Evolutionary conservation across 2,329 filamentous ascomycete genomes (phyloP), one percentile per base, ranked within the genome.

Genomic region (Fusarium sp.): DNA sequence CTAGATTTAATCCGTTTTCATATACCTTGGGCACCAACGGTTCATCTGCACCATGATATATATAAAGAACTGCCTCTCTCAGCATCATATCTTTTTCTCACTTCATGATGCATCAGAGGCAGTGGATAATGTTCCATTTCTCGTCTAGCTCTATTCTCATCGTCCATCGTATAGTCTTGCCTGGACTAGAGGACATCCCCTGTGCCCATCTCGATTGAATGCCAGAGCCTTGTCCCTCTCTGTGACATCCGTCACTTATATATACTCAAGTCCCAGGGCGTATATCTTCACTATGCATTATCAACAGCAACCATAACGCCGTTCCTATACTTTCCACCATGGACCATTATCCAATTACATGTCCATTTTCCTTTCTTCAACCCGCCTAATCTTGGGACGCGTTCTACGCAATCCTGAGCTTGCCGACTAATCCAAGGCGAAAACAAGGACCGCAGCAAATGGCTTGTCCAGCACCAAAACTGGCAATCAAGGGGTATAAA

Each of bases 71-170:
- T 11, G 2, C 29, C 5, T 31, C 4, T 25, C 8, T 25, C 23
- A 25, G 4, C 6, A 25, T 25, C 8, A 25, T 5, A 25, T 25
- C 23, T 6, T 6, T 25, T 25, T 25, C 23, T 6, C 23, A 25
- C 23, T 6, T 8, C 19, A 19, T 25, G 4, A 8, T 25, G 23
- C 23, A 25, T 25, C 23, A 25, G 4, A 25, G 9, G n/a, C n/a
- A 49, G 29, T 60, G 35, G 55, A 49, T 59, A 57, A 43, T 31
- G 51, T 57, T 65, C 42, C 41, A 66, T 64, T 63, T 51, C 54
- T 62, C 65, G 44, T 67, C 57, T 67, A 67, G 57, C 56, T 69
- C 64, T 66, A 63, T 66, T 50, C 63, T 67, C 55, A 44, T 68
- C 36, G 57, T 57, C 59, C 56, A 51, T 67, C 53, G 44, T 56